Evolutionary conservation across 2,329 filamentous ascomycete species (phyloP).

Genomic region (Neonectria punicea): DNA sequence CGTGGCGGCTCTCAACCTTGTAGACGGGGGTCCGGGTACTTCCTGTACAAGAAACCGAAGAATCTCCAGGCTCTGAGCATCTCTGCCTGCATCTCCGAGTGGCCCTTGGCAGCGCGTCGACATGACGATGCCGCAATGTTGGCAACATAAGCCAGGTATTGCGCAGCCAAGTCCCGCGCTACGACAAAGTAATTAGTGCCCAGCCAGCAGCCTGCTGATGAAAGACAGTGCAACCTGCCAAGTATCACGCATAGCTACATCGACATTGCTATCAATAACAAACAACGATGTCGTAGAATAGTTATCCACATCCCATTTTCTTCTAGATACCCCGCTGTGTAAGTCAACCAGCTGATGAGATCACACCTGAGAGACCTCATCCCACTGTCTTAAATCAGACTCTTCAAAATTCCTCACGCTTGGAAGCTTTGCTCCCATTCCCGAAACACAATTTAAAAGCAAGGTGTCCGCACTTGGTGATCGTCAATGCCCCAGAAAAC

Average conservation of each 20-base stretch:
- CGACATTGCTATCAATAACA: background rate
- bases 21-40: background rate
- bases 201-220: too few relatives aligned
- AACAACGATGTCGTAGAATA: background rate
- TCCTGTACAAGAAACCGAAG: slow-evolving; percentile 2
- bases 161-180: too few relatives aligned
- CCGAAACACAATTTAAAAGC: background rate
- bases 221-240: background rate
- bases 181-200: too few relatives aligned
- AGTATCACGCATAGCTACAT: background rate
- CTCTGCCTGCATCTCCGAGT: background rate
- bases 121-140: background rate
- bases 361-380: background rate
- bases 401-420: background rate
- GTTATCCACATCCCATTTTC: too few relatives aligned
- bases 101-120: background rate
- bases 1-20: slow-evolving; percentile 14
- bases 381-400: background rate
- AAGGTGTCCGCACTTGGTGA: background rate
- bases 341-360: background rate
- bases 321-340: background rate
- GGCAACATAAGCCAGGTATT: background rate
- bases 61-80: background rate
- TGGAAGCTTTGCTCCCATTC: background rate
- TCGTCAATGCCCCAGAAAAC: background rate